Percentiles rank a stretch among this genome's conserved stretches.
phyloP scores from a whole-genome alignment of 2,329 filamentous ascomycete species.

The Emergomyces pasteurianus region DNA sequence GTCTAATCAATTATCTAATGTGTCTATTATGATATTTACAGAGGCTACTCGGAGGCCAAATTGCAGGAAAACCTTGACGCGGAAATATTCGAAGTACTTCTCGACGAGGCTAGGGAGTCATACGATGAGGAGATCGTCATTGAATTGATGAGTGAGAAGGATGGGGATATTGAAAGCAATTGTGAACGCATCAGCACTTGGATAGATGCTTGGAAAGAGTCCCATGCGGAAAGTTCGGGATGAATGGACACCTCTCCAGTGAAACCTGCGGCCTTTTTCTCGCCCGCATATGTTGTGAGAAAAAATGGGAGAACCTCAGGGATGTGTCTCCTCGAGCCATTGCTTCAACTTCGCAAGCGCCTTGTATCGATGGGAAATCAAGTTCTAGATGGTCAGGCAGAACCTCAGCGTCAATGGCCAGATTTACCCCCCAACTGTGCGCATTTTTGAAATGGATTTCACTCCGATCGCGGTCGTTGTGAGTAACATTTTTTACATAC shows the following conservation, averaged over 20 bases:
- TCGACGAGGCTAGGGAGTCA: slow-evolving; percentile 78
- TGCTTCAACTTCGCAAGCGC: slow-evolving; percentile 76
- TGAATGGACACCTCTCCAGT: slow-evolving; percentile 11
- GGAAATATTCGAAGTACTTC: slow-evolving; percentile 91
- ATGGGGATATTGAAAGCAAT: slow-evolving; percentile 80
- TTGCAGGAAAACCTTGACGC: slow-evolving; percentile 92
- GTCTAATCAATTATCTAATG: background rate
- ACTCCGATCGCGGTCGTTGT: background rate
- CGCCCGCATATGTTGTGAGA: background rate
- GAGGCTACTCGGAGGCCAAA: slow-evolving; percentile 74
- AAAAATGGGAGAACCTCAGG: slow-evolving; percentile 3
- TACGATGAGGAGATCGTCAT: slow-evolving; percentile 84
- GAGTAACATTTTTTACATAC: slow-evolving; percentile 35
- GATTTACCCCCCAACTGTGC: background rate
- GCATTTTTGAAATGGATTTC: background rate
- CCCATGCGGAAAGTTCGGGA: slow-evolving; percentile 19
- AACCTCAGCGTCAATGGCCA: background rate
- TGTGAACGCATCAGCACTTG: slow-evolving; percentile 72
- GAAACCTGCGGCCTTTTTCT: slow-evolving; percentile 6
- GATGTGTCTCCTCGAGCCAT: slow-evolving; percentile 52
- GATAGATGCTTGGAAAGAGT: slow-evolving; percentile 69
- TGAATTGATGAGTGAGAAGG: slow-evolving; percentile 69
- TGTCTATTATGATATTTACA: slow-evolving; percentile 20
- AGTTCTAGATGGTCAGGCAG: slow-evolving; percentile 44
- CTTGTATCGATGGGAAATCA: slow-evolving; percentile 78